Base-by-base conservation (phyloP, 1,284 basidiomycete species). In the Trametes sp. region DNA sequence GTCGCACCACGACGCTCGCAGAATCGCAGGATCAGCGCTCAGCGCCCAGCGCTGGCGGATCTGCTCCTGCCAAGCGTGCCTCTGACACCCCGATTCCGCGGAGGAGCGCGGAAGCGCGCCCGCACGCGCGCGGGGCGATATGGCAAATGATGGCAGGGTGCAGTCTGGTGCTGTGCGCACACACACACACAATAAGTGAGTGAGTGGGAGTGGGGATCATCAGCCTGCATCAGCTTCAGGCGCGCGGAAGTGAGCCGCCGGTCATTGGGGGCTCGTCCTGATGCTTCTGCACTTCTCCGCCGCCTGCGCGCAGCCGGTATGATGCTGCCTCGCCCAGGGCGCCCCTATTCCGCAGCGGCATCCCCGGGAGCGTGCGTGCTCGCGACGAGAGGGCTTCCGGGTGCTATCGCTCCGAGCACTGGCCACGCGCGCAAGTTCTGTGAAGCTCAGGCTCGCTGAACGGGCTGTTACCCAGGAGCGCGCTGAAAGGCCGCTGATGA, bases 251-350 rank as follows among this genome's bases (percentile, higher is more conserved):
- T 24, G 33, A 51, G 50, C 33, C 51, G 51, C 51, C 36, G 51
- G 51, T 28, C n/a, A 4, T 23, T 41, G 23, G 23, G 21, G 36
- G 19, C 11, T 16, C 13, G 51, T n/a, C n/a, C 24, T 26, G 50
- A 53, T 41, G 51, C 23, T 53, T 53, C 51, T 53, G 50, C 50
- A 11, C 50, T 52, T 52, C 50, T 52, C 50, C 50, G 50, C 50
- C 33, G 35, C 31, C 35, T 38, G n/a, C 33, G 16, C 48, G 21
- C 31, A 38, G 33, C 50, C 50, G 50, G 33, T 4, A 3, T 38
- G 50, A 36, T 38, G 16, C n/a, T n/a, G 24, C 11, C 6, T 33
- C 2, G 8, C 28, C 50, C 33, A 1, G 16, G 21, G 33, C 28
- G 48, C 48, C n/a, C 29, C 29, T 33, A 16, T n/a, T n/a, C 26